Percentiles rank a stretch among this genome's conserved stretches.
phyloP scores from a whole-genome alignment of 805 yeast species.

The Monosporozyma aquatica region DNA sequence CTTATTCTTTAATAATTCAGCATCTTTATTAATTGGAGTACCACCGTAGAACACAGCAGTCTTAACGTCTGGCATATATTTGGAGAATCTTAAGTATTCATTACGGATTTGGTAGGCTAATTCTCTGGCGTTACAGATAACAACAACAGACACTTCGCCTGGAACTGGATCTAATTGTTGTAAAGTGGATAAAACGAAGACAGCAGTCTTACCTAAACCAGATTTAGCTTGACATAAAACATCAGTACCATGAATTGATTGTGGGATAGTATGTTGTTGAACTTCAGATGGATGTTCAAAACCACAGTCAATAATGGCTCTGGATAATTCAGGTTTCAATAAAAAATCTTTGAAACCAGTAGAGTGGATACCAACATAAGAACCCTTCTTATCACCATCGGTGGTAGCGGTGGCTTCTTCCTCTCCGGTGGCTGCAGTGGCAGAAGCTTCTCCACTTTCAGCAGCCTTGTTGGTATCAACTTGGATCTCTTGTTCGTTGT shows the following conservation, averaged over 20 bases:
- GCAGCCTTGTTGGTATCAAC: constrained; percentile 41
- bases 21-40: constrained; percentile 73
- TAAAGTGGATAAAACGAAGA: constrained; percentile 87
- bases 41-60: constrained; percentile 98
- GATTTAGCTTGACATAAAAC: constrained; percentile 98
- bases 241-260: constrained; percentile 94
- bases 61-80: constrained; percentile 95
- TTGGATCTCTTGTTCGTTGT: constrained; percentile 89
- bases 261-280: constrained; percentile 97
- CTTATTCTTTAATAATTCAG: constrained; percentile 79
- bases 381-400: constrained; percentile 83
- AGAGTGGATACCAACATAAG: constrained; percentile 96
- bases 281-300: constrained; percentile 99
- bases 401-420: constrained; percentile 36
- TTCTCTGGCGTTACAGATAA: constrained; percentile 97
- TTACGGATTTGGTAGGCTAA: constrained; percentile 96
- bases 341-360: constrained; percentile 97
- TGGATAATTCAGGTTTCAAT: constrained; percentile 89
- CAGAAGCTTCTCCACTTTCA: constrained; percentile 24
- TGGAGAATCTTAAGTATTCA: constrained; percentile 94
- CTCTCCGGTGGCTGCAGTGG: constrained; percentile 20
- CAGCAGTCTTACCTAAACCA: constrained; percentile 99
- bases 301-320: constrained; percentile 99
- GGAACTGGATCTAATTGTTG: constrained; percentile 97
- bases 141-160: constrained; percentile 91